phyloP scores from a whole-genome alignment of 371 early-diverging fungal genomes.

The Mortierella sp. region DNA sequence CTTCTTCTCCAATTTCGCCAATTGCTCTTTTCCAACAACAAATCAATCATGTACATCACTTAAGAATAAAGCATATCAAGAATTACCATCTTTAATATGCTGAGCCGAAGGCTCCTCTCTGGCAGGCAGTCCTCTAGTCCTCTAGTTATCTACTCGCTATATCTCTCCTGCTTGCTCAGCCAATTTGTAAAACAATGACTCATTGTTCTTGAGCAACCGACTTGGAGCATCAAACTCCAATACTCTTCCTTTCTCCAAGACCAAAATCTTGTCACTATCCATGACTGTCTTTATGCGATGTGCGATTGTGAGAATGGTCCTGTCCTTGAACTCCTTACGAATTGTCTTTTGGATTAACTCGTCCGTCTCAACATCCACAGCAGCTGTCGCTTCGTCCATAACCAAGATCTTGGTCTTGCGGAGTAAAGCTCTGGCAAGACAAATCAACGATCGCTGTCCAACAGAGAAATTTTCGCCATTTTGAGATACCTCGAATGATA shows the following conservation, averaged over 20 bases:
- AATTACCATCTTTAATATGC: no score
- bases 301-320: constrained; percentile 49
- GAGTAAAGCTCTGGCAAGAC: constrained; percentile 68
- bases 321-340: constrained; percentile 65
- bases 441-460: constrained; percentile 74
- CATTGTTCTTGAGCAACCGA: constrained; percentile 59
- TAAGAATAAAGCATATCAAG: no score
- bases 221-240: constrained; percentile 71
- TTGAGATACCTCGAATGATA: constrained; percentile 51
- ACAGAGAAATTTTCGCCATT: constrained; percentile 70
- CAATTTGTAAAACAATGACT: constrained; percentile 65
- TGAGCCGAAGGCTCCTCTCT: no score
- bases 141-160: not conserved
- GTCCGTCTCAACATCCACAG: constrained; percentile 86
- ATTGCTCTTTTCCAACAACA: no score
- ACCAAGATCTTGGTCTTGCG: constrained; percentile 61
- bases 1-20: no score
- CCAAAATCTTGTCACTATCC: constrained; percentile 66
- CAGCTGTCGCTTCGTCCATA: constrained; percentile 83
- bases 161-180: constrained; percentile 49
- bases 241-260: constrained; percentile 67
- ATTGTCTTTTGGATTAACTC: constrained; percentile 89
- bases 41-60: no score
- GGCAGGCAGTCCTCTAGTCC: no score
- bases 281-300: constrained; percentile 70